Evolutionary conservation across 2,329 filamentous ascomycete genomes (phyloP).

Genomic region (Gnomoniopsis sp.): DNA sequence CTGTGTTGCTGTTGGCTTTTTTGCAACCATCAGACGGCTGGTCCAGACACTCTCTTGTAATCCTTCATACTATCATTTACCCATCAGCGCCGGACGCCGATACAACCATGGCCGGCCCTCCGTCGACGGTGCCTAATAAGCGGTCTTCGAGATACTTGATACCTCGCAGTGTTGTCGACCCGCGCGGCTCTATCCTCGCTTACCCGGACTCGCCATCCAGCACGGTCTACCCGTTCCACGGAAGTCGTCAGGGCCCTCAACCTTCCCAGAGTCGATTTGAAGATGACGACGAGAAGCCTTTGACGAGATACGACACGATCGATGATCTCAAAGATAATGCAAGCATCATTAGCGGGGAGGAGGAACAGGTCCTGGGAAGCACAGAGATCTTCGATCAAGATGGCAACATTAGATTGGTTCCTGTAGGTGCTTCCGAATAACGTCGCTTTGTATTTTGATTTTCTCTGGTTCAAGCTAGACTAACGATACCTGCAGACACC

Average conservation of each 20-base stretch:
- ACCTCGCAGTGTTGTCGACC: constrained; percentile 2
- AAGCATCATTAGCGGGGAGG: background rate
- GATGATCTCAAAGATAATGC: background rate
- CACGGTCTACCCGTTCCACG: background rate
- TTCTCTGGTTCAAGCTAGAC: background rate
- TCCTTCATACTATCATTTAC: background rate
- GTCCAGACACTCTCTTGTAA: background rate
- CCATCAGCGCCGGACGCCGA: background rate
- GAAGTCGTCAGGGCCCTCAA: background rate
- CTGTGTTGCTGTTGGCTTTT: background rate
- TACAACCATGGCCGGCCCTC: background rate
- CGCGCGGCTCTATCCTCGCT: background rate
- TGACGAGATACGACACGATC: background rate
- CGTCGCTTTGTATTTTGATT: no score
- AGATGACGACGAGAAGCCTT: constrained; percentile 2
- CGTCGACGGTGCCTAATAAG: background rate
- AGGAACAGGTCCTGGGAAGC: constrained; percentile 11
- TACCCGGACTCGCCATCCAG: background rate
- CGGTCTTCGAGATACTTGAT: constrained; percentile 1
- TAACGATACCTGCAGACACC: background rate
- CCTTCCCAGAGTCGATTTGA: background rate
- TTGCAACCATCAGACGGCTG: background rate
- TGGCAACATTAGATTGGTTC: constrained; percentile 20
- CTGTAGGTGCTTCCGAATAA: constrained; percentile 7
- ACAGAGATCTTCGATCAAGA: constrained; percentile 20